These are phyloP conservation scores for Fusarium zealandicum DNA, from an alignment of 2,329 filamentous ascomycete species.

Conservation along the genomic window DNA sequence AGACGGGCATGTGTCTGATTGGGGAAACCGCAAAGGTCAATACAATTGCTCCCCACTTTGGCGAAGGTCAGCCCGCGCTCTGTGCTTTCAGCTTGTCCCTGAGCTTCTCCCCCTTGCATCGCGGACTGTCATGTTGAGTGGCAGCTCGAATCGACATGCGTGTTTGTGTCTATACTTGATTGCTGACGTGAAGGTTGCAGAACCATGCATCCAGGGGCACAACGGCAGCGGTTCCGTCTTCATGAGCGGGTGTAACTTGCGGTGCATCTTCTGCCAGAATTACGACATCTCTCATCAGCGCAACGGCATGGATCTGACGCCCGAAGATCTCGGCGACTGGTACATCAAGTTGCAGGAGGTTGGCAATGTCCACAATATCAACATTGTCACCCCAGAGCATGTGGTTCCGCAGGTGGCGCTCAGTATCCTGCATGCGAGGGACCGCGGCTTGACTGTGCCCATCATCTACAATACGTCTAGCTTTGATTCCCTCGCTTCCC, in stretches of 20 bases:
- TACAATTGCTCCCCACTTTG: constrained; percentile 85
- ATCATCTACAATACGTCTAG: constrained; percentile 87
- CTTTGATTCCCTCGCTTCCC: constrained; percentile 77
- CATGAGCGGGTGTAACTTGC: constrained; percentile 77
- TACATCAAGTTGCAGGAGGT: constrained; percentile 82
- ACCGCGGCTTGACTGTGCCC: constrained; percentile 73
- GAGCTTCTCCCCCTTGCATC: constrained; percentile 19
- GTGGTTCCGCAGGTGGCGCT: constrained; percentile 84
- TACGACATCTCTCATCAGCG: constrained; percentile 82
- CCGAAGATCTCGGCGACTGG: constrained; percentile 82
- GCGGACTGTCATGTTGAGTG: neutral
- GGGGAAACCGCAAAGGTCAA: constrained; percentile 80
- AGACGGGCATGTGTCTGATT: constrained; percentile 79
- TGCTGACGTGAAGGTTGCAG: constrained; percentile 45
- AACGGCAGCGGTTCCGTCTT: constrained; percentile 83
- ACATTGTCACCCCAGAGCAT: constrained; percentile 86
- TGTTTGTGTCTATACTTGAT: neutral
- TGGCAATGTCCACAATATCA: constrained; percentile 88
- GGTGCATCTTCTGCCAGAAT: constrained; percentile 83
- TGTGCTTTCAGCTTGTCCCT: constrained; percentile 4
- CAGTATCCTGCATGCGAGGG: constrained; percentile 75
- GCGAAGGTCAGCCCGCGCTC: constrained; percentile 63
- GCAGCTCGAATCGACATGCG: neutral
- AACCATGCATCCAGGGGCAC: constrained; percentile 84
- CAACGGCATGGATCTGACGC: constrained; percentile 81